These are phyloP conservation scores for Tympanopsis confertula DNA, from an alignment of 2,329 filamentous ascomycete species.

Conservation along the genomic window DNA sequence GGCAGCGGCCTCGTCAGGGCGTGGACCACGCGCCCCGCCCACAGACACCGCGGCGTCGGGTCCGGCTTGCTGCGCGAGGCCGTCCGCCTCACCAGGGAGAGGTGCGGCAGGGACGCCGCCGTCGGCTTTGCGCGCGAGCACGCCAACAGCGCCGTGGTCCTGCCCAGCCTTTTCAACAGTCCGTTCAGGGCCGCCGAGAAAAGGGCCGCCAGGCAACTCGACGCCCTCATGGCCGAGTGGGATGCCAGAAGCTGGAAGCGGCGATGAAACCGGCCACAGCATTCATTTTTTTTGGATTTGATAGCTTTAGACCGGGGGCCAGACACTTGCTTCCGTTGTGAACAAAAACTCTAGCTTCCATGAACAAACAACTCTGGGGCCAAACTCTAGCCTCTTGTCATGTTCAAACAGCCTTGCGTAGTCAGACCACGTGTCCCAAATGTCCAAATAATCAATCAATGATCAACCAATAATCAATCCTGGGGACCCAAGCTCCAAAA, in stretches of 20 bases:
- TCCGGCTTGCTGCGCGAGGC: slow-evolving; percentile 62
- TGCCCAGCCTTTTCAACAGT: slow-evolving; percentile 52
- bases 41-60: slow-evolving; percentile 63
- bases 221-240: slow-evolving; percentile 35
- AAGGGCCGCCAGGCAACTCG: slow-evolving; percentile 39
- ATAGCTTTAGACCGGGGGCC: too few species aligned
- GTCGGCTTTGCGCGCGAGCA: slow-evolving; percentile 67
- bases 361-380: too few species aligned
- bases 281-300: slow-evolving; percentile 6
- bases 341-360: too few species aligned
- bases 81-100: slow-evolving; percentile 54
- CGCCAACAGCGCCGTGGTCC: slow-evolving; percentile 57
- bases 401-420: too few species aligned
- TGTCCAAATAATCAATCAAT: too few species aligned
- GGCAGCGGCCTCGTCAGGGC: slow-evolving; percentile 65
- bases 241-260: slow-evolving; percentile 33
- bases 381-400: too few species aligned
- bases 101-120: slow-evolving; percentile 54
- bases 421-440: too few species aligned
- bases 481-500: too few species aligned
- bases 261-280: slow-evolving; percentile 24
- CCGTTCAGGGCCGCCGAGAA: slow-evolving; percentile 46
- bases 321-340: too few species aligned
- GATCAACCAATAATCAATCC: too few species aligned
- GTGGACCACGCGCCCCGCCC: slow-evolving; percentile 66